phyloP scores from a whole-genome alignment of 805 yeast species.

The Kodamaea neixiangensis region DNA sequence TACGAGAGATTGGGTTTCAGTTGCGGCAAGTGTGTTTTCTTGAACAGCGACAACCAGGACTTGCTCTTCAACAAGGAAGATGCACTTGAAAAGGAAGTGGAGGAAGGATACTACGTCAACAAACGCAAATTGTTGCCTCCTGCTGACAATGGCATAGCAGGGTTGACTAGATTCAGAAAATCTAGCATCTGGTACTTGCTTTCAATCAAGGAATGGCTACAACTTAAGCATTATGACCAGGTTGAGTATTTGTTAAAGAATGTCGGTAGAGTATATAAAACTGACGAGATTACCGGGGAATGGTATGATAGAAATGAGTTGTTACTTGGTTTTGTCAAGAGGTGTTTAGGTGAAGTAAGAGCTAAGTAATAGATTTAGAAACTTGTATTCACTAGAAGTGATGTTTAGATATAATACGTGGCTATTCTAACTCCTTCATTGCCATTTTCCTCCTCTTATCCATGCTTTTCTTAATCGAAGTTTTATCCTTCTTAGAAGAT shows the following conservation, averaged over 20 bases:
- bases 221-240: conserved; percentile 29
- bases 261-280: conserved; percentile 23
- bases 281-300: conserved; percentile 16
- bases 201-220: conserved; percentile 69
- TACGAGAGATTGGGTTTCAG: conserved; percentile 44
- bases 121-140: conserved; percentile 33
- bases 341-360: conserved; percentile 1
- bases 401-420: neutral
- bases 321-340: conserved; percentile 26
- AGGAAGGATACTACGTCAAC: conserved; percentile 36
- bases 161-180: conserved; percentile 67
- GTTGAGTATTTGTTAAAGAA: conserved; percentile 28
- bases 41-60: conserved; percentile 10
- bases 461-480: conserved; percentile 28
- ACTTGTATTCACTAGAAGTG: neutral
- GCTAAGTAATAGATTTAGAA: neutral
- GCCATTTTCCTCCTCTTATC: conserved; percentile 45
- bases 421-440: conserved; percentile 38
- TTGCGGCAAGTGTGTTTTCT: conserved; percentile 45
- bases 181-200: conserved; percentile 75
- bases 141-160: conserved; percentile 43
- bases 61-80: conserved; percentile 4
- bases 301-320: conserved; percentile 40
- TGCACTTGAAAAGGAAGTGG: conserved; percentile 19
- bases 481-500: conserved; percentile 10